Base-by-base conservation (phyloP, 805 yeast species). In the Scheffersomyces stipitis region DNA sequence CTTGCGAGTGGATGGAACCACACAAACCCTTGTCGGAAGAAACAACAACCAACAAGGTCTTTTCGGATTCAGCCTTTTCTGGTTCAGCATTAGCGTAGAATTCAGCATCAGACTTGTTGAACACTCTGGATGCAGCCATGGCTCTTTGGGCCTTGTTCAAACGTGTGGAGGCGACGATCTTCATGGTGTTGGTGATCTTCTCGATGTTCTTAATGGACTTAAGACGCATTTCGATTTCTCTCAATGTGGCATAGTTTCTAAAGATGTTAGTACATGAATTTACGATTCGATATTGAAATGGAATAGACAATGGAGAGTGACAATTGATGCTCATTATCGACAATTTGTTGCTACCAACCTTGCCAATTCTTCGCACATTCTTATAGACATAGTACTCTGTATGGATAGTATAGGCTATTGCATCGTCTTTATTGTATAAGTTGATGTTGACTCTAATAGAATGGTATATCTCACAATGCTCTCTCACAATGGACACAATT, bases 101-200 rank as follows among this genome's bases (percentile, higher is more conserved):
- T 62, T 84, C 88, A 45, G 73, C 53, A 60, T 89, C 95, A 42
- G 90, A 81, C 54, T 76, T 75, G 61, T 83, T 83, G 76, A 86
- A 91, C 44, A 79, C 83, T 66, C 95, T 83, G 34, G 97, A 84
- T 34, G 86, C 78, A 52, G 75, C 73, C 89, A 89, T 91, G 44
- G 97, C 96, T 68, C 83, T 86, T 72, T 89, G 96, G 45, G 99
- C 99, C 73, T 86, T 89, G 64, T 80, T 76, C 66, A 93, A 80
- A 74, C 96, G 85, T 54, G 99, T 93, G 28, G 98, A 91, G 28
- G 99, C 99, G 59, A 93, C 99, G 71, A 93, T 84, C 78, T 90
- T 93, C 98, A 93, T 93, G 69, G 99, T 93, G 75, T 93, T 93
- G 73, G 99, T 93, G 75, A 93, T 93, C 78, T 93, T 93, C 75